Evolutionary conservation across 495 filamentous ascomycete species (phyloP).

Genomic region (Schizothecium vesticola): DNA sequence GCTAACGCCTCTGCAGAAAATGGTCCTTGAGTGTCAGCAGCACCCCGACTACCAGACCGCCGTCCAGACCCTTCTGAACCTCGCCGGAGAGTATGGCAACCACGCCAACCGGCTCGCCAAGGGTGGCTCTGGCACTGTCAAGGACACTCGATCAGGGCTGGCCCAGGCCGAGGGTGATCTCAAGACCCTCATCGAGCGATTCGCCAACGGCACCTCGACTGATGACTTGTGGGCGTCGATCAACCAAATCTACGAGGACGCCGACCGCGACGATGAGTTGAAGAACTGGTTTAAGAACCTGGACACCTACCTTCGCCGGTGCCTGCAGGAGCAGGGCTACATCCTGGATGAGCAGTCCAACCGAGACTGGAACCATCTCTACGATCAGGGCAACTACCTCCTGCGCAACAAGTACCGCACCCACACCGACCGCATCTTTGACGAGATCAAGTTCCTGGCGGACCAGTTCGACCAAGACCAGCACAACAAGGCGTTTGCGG

Average conservation of each 20-base stretch:
- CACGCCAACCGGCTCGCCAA: slow-evolving; percentile 61
- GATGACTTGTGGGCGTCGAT: slow-evolving; percentile 84
- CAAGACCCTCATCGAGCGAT: slow-evolving; percentile 86
- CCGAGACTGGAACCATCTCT: slow-evolving; percentile 74
- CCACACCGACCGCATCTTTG: slow-evolving; percentile 81
- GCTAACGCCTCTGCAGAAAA: slow-evolving; percentile 55
- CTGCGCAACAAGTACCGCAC: slow-evolving; percentile 81
- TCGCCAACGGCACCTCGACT: slow-evolving; percentile 86
- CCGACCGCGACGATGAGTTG: slow-evolving; percentile 82
- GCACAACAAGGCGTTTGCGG: slow-evolving; percentile 73
- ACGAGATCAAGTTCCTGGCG: slow-evolving; percentile 85
- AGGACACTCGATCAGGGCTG: slow-evolving; percentile 63
- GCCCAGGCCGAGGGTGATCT: slow-evolving; percentile 71
- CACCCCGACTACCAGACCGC: slow-evolving; percentile 89
- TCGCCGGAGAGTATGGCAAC: slow-evolving; percentile 81
- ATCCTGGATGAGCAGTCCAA: slow-evolving; percentile 80
- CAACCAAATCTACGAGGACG: slow-evolving; percentile 83
- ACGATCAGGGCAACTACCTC: slow-evolving; percentile 82
- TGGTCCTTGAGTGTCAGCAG: slow-evolving; percentile 91
- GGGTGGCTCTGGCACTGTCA: slow-evolving; percentile 59
- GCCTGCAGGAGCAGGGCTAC: slow-evolving; percentile 83
- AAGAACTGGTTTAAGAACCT: slow-evolving; percentile 82
- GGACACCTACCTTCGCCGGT: slow-evolving; percentile 72
- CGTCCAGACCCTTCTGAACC: slow-evolving; percentile 71
- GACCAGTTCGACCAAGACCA: slow-evolving; percentile 85